Conservation (phyloP, 495 filamentous ascomycete genomes). For the Zalerion maritima region DNA sequence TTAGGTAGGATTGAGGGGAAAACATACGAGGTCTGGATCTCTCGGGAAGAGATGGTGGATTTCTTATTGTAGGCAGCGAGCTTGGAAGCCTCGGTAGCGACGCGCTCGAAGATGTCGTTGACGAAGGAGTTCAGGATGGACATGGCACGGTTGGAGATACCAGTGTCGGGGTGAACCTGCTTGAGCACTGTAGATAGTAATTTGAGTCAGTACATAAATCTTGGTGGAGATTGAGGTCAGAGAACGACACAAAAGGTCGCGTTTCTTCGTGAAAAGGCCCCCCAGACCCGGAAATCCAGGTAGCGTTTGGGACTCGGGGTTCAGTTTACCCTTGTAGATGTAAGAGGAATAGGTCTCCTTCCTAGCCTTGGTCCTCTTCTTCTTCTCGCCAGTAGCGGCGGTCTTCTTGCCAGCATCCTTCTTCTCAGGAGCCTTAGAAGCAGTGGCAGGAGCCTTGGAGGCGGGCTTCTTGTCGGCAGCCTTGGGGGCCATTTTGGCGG, state of each 20-base stretch:
- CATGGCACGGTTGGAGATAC: slow-evolving; percentile 99
- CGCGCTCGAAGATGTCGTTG: slow-evolving; percentile 99
- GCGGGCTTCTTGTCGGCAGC: slow-evolving; percentile 96
- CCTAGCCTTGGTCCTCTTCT: slow-evolving; percentile 99
- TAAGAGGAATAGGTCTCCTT: slow-evolving; percentile 99
- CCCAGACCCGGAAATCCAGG: too few relatives aligned
- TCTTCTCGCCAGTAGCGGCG: slow-evolving; percentile 89
- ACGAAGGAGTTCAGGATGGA: slow-evolving; percentile 99
- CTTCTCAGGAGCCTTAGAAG: slow-evolving; percentile 67
- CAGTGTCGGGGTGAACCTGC: slow-evolving; percentile 99
- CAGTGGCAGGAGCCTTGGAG: slow-evolving; percentile 85
- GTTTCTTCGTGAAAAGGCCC: too few relatives aligned
- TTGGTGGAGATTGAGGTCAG: too few relatives aligned
- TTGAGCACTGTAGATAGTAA: slow-evolving; percentile 62
- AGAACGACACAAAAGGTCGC: too few relatives aligned
- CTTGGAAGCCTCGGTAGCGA: slow-evolving; percentile 97
- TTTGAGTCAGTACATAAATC: slow-evolving; percentile 8
- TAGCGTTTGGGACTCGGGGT: not conserved
- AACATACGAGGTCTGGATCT: slow-evolving; percentile 92
- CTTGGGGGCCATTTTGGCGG: slow-evolving; percentile 81
- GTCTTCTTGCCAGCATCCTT: slow-evolving; percentile 99
- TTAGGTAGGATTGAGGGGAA: not conserved
- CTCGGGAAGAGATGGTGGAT: slow-evolving; percentile 97
- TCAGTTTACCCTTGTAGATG: slow-evolving; percentile 94
- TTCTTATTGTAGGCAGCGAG: slow-evolving; percentile 99